Evolutionary conservation across 176 grass and related monocot genomes (phyloP), one percentile per base, ranked within the genome.

Genomic region (Oryza australiensis): DNA sequence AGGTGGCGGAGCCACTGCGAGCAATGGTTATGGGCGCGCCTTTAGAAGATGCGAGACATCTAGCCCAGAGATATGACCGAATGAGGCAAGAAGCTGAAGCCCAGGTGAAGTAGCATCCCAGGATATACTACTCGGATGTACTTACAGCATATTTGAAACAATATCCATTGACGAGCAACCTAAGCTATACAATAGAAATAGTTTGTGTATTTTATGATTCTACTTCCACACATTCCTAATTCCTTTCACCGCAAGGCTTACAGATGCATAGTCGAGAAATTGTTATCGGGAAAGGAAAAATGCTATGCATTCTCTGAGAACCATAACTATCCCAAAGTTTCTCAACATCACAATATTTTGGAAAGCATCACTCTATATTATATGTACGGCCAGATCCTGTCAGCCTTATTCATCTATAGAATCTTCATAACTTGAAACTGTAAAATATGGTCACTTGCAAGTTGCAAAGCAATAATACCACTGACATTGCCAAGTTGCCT

Each of bases 21-120:
- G 95, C 95, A 86, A 94, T 98, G 95, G 95, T 98, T 66, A 93
- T 91, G 82, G 95, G 95, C 68, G 90, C 90, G 35, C 92, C 90
- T 63, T 87, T 98, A 79, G 95, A 98, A 76, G 95, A 98, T 89
- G 95, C 95, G 76, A 89, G 92, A 64, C 95, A 98, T 82, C 84
- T 98, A 53, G 95, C 95, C 34, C 95, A 98, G 66, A 91, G 92
- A 80, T 98, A 98, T 79, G 95, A 98, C 75, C 89, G 87, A 86
- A 84, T 95, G 85, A 88, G 95, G 43, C 95, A 95, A 84, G 95
- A 98, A 88, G 90, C 95, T 67, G 92, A 98, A 91, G 84, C 87
- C 86, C 95, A 98, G 90, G 95, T 98, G 78, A 66, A 62, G 26
- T 67, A 22, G 26, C 57, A 64, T 76, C 62, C 37, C 3, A 28